A percentile compares a stretch with the other conserved stretches of the same genome.
Conservation (phyloP, 2,329 filamentous ascomycete species). For the Pseudogymnoascus sp. region DNA sequence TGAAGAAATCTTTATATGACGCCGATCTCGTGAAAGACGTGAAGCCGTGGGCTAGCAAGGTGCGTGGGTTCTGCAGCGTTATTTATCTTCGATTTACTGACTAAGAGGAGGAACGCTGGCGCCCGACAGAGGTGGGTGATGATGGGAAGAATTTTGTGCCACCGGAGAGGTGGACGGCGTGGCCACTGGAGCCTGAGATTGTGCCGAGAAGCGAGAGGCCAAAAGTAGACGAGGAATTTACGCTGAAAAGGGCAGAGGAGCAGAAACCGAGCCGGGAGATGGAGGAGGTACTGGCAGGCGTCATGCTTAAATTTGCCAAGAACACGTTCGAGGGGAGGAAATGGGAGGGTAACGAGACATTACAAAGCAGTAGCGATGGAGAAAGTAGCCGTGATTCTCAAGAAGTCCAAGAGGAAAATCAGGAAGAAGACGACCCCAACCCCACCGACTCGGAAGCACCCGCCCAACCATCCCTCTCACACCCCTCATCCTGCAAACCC, state of each 20-base stretch:
- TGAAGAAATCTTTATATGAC: constrained; percentile 44
- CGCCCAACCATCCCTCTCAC: neutral
- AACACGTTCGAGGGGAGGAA: constrained; percentile 45
- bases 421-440: neutral
- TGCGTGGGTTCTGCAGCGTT: neutral
- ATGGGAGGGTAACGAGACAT: constrained; percentile 22
- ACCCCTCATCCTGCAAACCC: constrained; percentile 33
- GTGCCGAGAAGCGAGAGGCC: constrained; percentile 51
- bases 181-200: constrained; percentile 59
- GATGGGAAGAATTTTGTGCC: constrained; percentile 37
- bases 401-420: constrained; percentile 17
- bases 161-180: constrained; percentile 67
- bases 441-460: neutral
- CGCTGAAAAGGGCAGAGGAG: constrained; percentile 36
- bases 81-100: neutral
- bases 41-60: constrained; percentile 31
- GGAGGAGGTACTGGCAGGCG: constrained; percentile 61
- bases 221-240: constrained; percentile 43
- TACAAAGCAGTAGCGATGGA: neutral
- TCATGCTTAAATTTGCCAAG: constrained; percentile 59
- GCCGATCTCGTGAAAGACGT: constrained; percentile 11
- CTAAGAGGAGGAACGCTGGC: constrained; percentile 27
- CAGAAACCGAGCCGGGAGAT: constrained; percentile 50
- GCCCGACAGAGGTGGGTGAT: constrained; percentile 27
- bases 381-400: constrained; percentile 13